A percentile compares a stretch with the other conserved stretches of the same genome.
Conservation (phyloP, 306 rosid genomes). For the Medicago lupulina region DNA sequence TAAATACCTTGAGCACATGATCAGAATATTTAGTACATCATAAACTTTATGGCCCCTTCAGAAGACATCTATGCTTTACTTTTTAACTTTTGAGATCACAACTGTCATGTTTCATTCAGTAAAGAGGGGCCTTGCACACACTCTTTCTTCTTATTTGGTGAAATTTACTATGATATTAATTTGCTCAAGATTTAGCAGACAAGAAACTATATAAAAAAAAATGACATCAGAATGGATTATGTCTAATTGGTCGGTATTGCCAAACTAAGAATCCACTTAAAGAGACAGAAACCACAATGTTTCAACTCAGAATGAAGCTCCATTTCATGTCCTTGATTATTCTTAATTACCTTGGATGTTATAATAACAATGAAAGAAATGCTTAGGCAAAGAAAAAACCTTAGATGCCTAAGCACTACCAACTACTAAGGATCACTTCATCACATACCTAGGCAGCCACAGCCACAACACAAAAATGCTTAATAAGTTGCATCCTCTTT, state of each 20-base stretch:
- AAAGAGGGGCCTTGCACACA: too few relatives aligned
- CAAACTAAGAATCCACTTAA: neutral
- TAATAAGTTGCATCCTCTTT: too few relatives aligned
- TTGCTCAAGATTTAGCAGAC: neutral
- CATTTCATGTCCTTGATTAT: slow-evolving; percentile 4
- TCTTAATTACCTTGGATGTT: neutral
- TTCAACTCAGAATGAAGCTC: slow-evolving; percentile 2
- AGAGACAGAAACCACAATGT: neutral
- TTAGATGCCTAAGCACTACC: neutral
- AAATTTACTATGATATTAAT: neutral
- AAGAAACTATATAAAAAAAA: neutral
- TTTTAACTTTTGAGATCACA: neutral
- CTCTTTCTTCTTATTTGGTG: too few relatives aligned
- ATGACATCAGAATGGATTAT: neutral
- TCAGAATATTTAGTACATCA: neutral
- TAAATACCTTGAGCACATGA: neutral
- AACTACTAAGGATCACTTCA: neutral
- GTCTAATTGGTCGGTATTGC: neutral
- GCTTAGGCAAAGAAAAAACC: neutral
- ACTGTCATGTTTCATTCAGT: neutral
- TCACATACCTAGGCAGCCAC: neutral
- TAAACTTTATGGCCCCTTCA: neutral
- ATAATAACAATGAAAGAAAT: neutral
- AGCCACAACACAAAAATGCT: neutral
- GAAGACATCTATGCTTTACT: neutral